phyloP scores from a whole-genome alignment of 768 basidiomycete species.

The Russula sp. region DNA sequence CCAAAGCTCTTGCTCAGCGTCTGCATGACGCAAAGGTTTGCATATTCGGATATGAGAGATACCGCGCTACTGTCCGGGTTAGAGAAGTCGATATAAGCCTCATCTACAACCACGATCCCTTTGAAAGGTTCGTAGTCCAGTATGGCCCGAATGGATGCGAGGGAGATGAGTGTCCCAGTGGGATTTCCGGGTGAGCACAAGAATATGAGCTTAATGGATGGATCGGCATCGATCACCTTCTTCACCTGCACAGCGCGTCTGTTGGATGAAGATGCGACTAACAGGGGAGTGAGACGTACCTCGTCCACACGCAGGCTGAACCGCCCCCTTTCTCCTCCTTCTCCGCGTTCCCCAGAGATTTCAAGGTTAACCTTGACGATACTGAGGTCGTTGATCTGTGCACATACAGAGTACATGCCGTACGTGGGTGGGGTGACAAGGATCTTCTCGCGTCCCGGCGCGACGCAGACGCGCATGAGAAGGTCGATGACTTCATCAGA shows the following conservation, averaged over 20 bases:
- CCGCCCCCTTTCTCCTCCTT: constrained; percentile 61
- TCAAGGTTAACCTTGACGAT: constrained; percentile 72
- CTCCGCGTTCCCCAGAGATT: constrained; percentile 49
- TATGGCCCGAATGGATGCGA: constrained; percentile 57
- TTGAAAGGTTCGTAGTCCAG: constrained; percentile 77
- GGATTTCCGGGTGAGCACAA: constrained; percentile 98
- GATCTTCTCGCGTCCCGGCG: constrained; percentile 69
- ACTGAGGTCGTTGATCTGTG: constrained; percentile 89
- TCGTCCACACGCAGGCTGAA: constrained; percentile 73
- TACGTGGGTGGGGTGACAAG: constrained; percentile 92
- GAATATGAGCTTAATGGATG: constrained; percentile 84
- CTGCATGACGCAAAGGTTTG: constrained; percentile 91
- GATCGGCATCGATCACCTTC: constrained; percentile 56
- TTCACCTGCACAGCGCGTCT: constrained; percentile 49
- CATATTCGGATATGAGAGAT: constrained; percentile 67
- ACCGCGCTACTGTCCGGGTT: constrained; percentile 53
- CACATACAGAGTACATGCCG: constrained; percentile 95
- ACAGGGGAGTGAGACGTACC: constrained; percentile 36
- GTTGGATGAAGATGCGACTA: background rate
- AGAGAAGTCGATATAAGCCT: constrained; percentile 96
- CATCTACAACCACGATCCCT: constrained; percentile 90
- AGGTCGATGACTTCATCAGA: constrained; percentile 96
- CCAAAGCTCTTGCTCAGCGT: constrained; percentile 97
- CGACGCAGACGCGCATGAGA: constrained; percentile 83
- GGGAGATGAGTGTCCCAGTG: constrained; percentile 79